Base-by-base conservation (phyloP, 495 filamentous ascomycete species). In the Ramalina intermedia region DNA sequence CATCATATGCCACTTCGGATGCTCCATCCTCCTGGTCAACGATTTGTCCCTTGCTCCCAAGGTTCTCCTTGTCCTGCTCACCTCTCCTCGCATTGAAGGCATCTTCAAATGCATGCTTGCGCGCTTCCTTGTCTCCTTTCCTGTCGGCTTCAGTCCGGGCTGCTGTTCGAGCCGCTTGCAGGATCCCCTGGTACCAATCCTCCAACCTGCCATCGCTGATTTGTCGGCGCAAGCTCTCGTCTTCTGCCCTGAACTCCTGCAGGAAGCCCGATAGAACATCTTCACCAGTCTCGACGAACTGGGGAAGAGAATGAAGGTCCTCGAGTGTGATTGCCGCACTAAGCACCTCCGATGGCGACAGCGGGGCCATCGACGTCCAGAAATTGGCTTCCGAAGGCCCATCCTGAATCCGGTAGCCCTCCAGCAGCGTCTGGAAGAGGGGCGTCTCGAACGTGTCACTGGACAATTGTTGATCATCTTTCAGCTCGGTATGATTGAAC, bases 141-240 rank as follows among this genome's bases (percentile, higher is more conserved):
- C 39, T 37, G 46, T 59, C 55, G 16, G 49, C 48, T 16, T 55
- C 57, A 18, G 46, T 41, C 29, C 47, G 49, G 1, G 46, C 51
- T 16, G 50, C 46, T 18, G 18, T 38, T 8, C 65, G 58, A 3
- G 66, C 67, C 14, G 61, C 60, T 42, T 62, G 64, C 21, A 67
- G 48, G 23, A 76, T 65, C 46, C 73, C 69, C 45, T 71, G 71
- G 43, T 70, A 75, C 79, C 80, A 82, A 44, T 75, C 69, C 7
- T 74, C 77, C 23, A 84, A 65, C 35, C 75, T 69, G 14, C 75
- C 69, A 54, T 71, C 70, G 41, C 82, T 74, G 16, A 85, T 65
- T 50, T 69, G 71, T 23, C 65, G 57, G 9, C 61, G 57, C 16
- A 84, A 64, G 23, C 65, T 61, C 26, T 59, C 59, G 57, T 77